A percentile compares a stretch with the other conserved stretches of the same genome.
These are phyloP conservation scores for Polyporus arcularius DNA, from an alignment of 768 basidiomycete genomes.

Conservation along the genomic window DNA sequence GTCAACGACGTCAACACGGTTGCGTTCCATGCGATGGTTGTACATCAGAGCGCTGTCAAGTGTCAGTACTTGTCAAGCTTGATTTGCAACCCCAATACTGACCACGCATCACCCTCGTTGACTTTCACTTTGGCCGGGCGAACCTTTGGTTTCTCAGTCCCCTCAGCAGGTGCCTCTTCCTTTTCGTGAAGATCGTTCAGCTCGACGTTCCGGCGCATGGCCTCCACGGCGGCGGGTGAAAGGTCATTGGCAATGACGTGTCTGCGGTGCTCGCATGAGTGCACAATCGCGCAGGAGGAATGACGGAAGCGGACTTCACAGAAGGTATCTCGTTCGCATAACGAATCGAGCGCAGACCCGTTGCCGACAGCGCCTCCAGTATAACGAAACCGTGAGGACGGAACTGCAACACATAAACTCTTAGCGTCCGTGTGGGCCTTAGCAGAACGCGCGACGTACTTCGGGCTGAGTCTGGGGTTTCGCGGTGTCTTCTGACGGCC, in stretches of 20 bases:
- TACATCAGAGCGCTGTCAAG: conserved; percentile 82
- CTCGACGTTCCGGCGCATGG: conserved; percentile 84
- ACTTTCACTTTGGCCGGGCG: conserved; percentile 64
- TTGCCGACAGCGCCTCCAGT: conserved; percentile 93
- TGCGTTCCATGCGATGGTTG: conserved; percentile 69
- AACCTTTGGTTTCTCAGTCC: conserved; percentile 4
- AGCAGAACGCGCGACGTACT: conserved; percentile 5
- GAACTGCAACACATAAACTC: conserved; percentile 40
- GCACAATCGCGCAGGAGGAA: background rate
- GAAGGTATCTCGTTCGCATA: conserved; percentile 97
- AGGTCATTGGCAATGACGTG: conserved; percentile 95
- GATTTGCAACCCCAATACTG: background rate
- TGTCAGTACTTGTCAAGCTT: background rate
- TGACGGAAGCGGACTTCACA: conserved; percentile 60
- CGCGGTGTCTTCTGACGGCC: background rate
- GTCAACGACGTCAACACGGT: conserved; percentile 92
- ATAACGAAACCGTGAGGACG: conserved; percentile 70
- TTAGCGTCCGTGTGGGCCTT: background rate
- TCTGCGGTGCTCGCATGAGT: conserved; percentile 41
- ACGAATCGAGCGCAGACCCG: conserved; percentile 92
- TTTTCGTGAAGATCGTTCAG: conserved; percentile 68
- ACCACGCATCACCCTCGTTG: conserved; percentile 96
- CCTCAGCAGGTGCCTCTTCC: conserved; percentile 11
- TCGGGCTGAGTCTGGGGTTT: conserved; percentile 8
- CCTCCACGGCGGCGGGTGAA: conserved; percentile 76